A percentile compares a stretch with the other conserved stretches of the same genome.
Conservation (phyloP, 1,284 basidiomycete genomes). For the Trametes sp. region DNA sequence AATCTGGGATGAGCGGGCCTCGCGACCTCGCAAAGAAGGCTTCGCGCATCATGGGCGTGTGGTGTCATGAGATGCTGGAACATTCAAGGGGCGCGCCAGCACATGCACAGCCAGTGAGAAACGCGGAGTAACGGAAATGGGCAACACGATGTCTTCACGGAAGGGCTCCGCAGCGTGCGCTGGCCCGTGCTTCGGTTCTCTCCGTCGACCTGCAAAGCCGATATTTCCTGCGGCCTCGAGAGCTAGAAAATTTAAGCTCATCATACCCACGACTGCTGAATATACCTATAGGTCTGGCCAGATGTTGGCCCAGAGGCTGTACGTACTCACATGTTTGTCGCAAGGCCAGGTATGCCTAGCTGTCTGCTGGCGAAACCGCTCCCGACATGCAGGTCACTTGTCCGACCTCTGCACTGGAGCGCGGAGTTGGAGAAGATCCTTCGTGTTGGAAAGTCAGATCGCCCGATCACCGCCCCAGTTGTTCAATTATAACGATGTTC, state of each 20-base stretch:
- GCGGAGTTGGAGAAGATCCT: neutral
- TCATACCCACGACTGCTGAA: slow-evolving; percentile 7
- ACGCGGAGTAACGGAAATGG: slow-evolving; percentile 10
- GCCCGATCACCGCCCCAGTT: slow-evolving; percentile 13
- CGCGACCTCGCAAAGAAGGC: slow-evolving; percentile 9
- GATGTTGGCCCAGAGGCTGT: neutral
- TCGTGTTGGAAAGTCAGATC: neutral
- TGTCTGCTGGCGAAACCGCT: neutral
- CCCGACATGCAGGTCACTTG: neutral
- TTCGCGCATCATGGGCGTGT: slow-evolving; percentile 11
- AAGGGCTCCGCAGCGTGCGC: slow-evolving; percentile 2
- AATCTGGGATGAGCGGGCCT: slow-evolving; percentile 8
- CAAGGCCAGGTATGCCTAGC: too few relatives aligned
- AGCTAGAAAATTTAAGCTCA: slow-evolving; percentile 18
- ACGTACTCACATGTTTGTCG: neutral
- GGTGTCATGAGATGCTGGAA: slow-evolving; percentile 24
- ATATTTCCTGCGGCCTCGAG: neutral
- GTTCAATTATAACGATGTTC: slow-evolving; percentile 14
- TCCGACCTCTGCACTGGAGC: neutral
- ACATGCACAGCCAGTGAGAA: slow-evolving; percentile 18
- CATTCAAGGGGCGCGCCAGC: slow-evolving; percentile 12
- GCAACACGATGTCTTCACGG: slow-evolving; percentile 2
- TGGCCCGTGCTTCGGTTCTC: slow-evolving; percentile 7
- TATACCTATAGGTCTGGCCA: neutral
- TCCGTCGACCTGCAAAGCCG: neutral